phyloP scores from a whole-genome alignment of 306 rosid species.

The Castanea mollissima region DNA sequence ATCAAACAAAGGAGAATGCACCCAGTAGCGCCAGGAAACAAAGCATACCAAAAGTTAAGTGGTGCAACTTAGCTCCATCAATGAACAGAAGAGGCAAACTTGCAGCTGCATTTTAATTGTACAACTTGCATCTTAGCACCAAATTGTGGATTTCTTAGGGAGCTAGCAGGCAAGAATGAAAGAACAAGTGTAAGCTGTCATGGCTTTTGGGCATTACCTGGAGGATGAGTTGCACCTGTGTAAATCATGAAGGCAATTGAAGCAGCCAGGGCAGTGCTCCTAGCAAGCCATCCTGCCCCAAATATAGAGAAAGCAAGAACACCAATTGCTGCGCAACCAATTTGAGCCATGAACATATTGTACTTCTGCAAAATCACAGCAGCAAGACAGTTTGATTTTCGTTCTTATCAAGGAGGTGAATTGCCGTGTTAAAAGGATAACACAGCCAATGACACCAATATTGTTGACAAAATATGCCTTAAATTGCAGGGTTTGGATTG shows the following conservation, averaged over 20 bases:
- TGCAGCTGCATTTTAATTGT: conserved; percentile 55
- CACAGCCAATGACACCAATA: not conserved
- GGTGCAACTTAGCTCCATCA: conserved; percentile 79
- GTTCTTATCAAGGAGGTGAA: not conserved
- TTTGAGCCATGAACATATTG: conserved; percentile 82
- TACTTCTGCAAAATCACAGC: conserved; percentile 63
- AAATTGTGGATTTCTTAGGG: not conserved
- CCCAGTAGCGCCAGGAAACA: conserved; percentile 78
- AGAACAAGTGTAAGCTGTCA: not conserved
- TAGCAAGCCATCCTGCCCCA: conserved; percentile 93
- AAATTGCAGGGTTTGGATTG: too few species aligned
- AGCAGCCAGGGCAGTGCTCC: conserved; percentile 65
- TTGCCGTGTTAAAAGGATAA: not conserved
- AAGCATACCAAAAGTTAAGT: conserved; percentile 68
- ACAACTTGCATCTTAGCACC: not conserved
- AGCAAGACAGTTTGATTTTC: not conserved
- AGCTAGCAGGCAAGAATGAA: not conserved
- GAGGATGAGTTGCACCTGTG: conserved; percentile 75
- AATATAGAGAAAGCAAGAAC: conserved; percentile 60
- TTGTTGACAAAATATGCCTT: not conserved
- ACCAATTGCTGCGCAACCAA: conserved; percentile 91
- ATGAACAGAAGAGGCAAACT: conserved; percentile 88
- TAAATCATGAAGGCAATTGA: conserved; percentile 84
- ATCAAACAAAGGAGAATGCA: conserved; percentile 74
- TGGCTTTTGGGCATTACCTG: conserved; percentile 42